Base-by-base conservation (phyloP, 2,329 filamentous ascomycete genomes). In the Aureobasidium subglaciale region DNA sequence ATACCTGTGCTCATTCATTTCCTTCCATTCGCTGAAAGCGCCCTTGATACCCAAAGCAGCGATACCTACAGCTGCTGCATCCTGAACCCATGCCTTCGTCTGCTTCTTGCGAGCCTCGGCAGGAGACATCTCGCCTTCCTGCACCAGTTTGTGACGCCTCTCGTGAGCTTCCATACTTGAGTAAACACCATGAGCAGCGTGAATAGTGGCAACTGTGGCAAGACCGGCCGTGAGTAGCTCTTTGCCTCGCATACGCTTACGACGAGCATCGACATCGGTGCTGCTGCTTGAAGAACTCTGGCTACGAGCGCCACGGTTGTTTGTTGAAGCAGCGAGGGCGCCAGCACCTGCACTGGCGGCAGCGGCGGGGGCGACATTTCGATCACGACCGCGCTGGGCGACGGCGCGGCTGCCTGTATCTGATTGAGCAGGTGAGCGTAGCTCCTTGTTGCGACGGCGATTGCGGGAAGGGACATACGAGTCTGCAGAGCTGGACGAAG, bases 1-100 rank as follows among this genome's bases (percentile, higher is more conserved):
- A 61, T 79, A 77, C 58, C 80, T 75, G 67, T 84, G 77, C 68
- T 84, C 78, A 58, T 81, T 80, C 70, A 83, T 82, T 65, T 86
- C 81, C 68, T 85, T 83, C 81, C 84, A 86, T 67, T 86, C 83
- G 5, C 75, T 76, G 63, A 82, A 77, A 13, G 84, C 83, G 49
- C 80, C 78, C 68, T 85, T 86, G 72, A 87, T 82, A 68, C 84
- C 83, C 55, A 86, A 73, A 22, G 82, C 83, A 27, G 84, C 83
- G 61, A 87, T 81, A 59, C 83, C 83, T 29, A 87, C 75, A 60
- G 80, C 82, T n/a, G 84, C 81, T 27, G 77, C 80, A 68, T 87
- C 83, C 65, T 83, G 78, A 38, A 85, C 68, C 70, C 81, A 80
- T 55, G 81, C 82, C 67, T 85, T 86, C 35, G 78, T 77, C 61